Evolutionary conservation across 169 alveolate species (phyloP).

Genomic region (Cryptosporidium sp.): DNA sequence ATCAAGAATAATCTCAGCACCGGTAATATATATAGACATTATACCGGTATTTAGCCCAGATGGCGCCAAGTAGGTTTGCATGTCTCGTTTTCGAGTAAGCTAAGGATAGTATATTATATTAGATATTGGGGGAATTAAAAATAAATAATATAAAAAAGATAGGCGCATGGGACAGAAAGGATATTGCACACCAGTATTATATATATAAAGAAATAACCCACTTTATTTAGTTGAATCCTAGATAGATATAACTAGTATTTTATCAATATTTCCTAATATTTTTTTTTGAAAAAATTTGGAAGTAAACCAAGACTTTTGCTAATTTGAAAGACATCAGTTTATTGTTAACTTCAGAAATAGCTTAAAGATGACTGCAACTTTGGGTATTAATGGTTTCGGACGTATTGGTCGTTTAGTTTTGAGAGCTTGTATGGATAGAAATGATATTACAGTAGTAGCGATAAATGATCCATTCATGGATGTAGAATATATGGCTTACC

Average conservation of each 20-base stretch:
- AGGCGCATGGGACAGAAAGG: conserved; percentile 4
- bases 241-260: not conserved
- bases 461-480: conserved; percentile 98
- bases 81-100: conserved; percentile 13
- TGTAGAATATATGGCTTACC: conserved; percentile 93
- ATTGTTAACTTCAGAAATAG: not conserved
- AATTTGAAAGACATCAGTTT: not conserved
- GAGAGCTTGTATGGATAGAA: conserved; percentile 92
- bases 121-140: conserved; percentile 5
- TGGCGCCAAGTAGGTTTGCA: conserved; percentile 6
- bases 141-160: not conserved
- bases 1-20: not conserved
- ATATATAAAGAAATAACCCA: not conserved
- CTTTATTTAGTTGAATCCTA: not conserved
- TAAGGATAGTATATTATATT: not conserved
- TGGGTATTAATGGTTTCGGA: conserved; percentile 99
- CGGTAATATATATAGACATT: not conserved
- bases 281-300: not conserved
- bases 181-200: conserved; percentile 10
- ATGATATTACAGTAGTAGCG: conserved; percentile 91
- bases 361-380: conserved; percentile 86
- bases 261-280: not conserved
- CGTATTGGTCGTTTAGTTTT: conserved; percentile 99
- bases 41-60: not conserved
- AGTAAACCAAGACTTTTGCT: not conserved